Conservation (phyloP, 768 basidiomycete genomes). For the Rhodotorula kratochvilovae region DNA sequence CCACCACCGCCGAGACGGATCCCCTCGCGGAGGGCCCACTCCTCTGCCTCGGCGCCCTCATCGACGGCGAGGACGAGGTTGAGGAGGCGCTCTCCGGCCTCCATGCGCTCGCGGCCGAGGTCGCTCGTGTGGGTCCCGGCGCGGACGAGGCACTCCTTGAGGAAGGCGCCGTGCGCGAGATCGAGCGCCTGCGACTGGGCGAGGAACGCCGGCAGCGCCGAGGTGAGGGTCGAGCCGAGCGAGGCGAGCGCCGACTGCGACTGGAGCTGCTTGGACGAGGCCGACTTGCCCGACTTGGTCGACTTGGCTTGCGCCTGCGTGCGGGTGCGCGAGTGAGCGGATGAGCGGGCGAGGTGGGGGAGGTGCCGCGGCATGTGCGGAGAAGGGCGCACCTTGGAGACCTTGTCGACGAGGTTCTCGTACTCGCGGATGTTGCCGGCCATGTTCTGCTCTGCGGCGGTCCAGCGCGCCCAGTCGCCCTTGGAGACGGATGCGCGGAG, state of each 20-base stretch:
- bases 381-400: conserved; percentile 27
- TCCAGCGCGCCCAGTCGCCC: conserved; percentile 32
- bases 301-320: conserved; percentile 31
- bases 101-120: conserved; percentile 41
- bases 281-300: conserved; percentile 17
- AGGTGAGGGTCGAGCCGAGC: conserved; percentile 24
- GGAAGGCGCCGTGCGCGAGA: conserved; percentile 20
- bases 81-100: conserved; percentile 37
- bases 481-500: conserved; percentile 12
- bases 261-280: conserved; percentile 33
- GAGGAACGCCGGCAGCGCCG: conserved; percentile 23
- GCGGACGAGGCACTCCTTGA: conserved; percentile 34
- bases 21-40: conserved; percentile 34
- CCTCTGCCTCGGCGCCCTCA: conserved; percentile 14
- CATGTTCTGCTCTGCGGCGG: conserved; percentile 5
- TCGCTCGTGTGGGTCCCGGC: conserved; percentile 36
- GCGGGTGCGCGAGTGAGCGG: neutral
- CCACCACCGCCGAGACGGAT: neutral
- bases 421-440: conserved; percentile 25
- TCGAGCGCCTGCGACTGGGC: conserved; percentile 21
- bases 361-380: neutral
- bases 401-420: conserved; percentile 26
- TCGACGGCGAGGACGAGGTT: conserved; percentile 33
- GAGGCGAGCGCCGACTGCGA: conserved; percentile 23
- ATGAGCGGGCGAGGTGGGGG: neutral